Base-by-base conservation (phyloP, 371 early-diverging fungal genomes). In the Apophysomyces elegans region DNA sequence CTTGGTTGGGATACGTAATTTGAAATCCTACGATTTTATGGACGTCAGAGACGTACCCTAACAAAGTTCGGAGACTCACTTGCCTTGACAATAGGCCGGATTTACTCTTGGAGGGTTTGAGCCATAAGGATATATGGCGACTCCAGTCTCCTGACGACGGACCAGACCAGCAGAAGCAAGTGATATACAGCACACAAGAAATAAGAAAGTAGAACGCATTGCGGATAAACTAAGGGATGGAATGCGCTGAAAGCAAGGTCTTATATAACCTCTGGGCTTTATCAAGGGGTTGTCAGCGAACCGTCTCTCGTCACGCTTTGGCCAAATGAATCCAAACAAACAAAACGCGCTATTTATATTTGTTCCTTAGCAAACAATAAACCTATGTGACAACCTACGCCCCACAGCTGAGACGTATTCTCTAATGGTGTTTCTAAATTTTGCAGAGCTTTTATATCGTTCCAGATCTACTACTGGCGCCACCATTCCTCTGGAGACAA, bases 1-100 rank as follows among this genome's bases (percentile, higher is more conserved):
- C 72, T 2, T 54, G 37, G 26, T 69, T 65, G 13, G 77, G 77
- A 58, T 71, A 67, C 8, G 68, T 67, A 35, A 74, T 74, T 46
- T 57, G 66, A 43, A 77, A 71, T 13, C 60, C 65, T 65, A 57
- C 18, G 37, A 50, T 54, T 1, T 26, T 26, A 26, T 26, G 32
- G 32, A 2, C 2, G 32, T 26, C 32, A 26, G 32, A 3, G 32
- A 2, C 32, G 2, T 26, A 26, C 32, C 2, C 32, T 26, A 26
- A 26, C 32, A 26, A 26, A 26, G 0, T 26, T 26, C 26, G 32
- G 3, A 2, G 32, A 50, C 21, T 50, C 5, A 5, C 21, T 50
- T 8, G 8, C 61, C 65, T 47, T 59, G 36, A 38, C 65, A 65
- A 14, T 65, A 65, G 13, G 37, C 50, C 7, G 65, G 65, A 37